Evolutionary conservation across 208 protist species (phyloP).

Genomic region (Trypanosoma avium): DNA sequence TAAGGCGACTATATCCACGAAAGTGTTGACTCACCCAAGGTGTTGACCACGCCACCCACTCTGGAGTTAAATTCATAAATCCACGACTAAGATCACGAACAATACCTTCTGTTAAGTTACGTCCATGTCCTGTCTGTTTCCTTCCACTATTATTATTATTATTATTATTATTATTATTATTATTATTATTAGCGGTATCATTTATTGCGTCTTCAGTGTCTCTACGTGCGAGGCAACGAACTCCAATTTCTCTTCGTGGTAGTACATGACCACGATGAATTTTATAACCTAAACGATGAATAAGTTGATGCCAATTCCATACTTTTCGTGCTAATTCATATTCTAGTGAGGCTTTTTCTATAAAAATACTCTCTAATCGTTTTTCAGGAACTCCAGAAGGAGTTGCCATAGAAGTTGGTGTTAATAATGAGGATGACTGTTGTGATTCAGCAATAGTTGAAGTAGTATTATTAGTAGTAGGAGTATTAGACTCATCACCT

Average conservation of each 20-base stretch:
- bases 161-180: conserved; percentile 1
- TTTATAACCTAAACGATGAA: conserved; percentile 78
- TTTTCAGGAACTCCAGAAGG: conserved; percentile 28
- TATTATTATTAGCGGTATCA: not conserved
- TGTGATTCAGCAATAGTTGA: not conserved
- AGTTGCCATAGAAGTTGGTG: not conserved
- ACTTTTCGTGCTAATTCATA: conserved; percentile 53
- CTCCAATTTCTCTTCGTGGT: conserved; percentile 57
- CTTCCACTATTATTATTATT: not conserved
- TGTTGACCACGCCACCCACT: conserved; percentile 79
- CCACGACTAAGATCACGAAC: conserved; percentile 40
- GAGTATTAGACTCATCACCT: not conserved
- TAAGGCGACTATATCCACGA: conserved; percentile 31
- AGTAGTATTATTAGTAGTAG: not conserved
- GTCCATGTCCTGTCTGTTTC: not conserved
- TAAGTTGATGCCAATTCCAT: conserved; percentile 84
- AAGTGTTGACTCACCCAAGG: conserved; percentile 69
- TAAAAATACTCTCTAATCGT: conserved; percentile 41
- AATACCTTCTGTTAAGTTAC: conserved; percentile 39
- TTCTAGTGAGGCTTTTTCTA: conserved; percentile 48
- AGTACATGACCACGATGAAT: conserved; percentile 47
- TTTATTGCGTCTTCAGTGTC: conserved; percentile 15
- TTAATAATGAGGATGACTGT: not conserved
- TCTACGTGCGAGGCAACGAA: conserved; percentile 26
- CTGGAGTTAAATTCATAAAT: conserved; percentile 61